phyloP scores from a whole-genome alignment of 164 flowering plant species.

The Macadamia tetraphylla region DNA sequence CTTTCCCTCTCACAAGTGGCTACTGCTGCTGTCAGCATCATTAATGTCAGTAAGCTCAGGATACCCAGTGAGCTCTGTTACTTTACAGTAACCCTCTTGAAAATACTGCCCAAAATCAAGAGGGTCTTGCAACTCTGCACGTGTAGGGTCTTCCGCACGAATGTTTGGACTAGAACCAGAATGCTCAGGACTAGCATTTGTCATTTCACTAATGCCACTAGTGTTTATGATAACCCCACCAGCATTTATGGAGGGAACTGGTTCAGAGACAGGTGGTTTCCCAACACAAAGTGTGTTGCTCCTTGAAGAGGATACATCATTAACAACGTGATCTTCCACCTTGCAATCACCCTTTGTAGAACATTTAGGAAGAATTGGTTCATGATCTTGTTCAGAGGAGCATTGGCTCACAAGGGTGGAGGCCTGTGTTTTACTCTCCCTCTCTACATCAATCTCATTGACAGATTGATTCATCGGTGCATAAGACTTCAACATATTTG shows the following conservation, averaged over 20 bases:
- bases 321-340: constrained; percentile 15
- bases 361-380: constrained; percentile 2
- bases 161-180: constrained; percentile 44
- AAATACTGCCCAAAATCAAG: constrained; percentile 42
- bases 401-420: constrained; percentile 1
- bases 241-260: constrained; percentile 22
- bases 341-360: neutral
- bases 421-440: neutral
- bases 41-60: constrained; percentile 37
- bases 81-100: constrained; percentile 54
- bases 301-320: constrained; percentile 26
- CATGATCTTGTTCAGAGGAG: neutral
- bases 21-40: constrained; percentile 47
- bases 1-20: constrained; percentile 54
- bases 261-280: constrained; percentile 23
- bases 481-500: constrained; percentile 23
- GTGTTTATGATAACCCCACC: constrained; percentile 25
- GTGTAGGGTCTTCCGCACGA: constrained; percentile 31
- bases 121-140: constrained; percentile 19
- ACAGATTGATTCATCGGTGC: constrained; percentile 10
- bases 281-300: constrained; percentile 18
- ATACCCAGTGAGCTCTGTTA: constrained; percentile 34
- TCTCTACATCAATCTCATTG: constrained; percentile 17
- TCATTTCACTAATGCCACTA: constrained; percentile 34
- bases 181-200: constrained; percentile 35